phyloP scores from a whole-genome alignment of 495 filamentous ascomycete genomes.

The Aspergillus indologenus region DNA sequence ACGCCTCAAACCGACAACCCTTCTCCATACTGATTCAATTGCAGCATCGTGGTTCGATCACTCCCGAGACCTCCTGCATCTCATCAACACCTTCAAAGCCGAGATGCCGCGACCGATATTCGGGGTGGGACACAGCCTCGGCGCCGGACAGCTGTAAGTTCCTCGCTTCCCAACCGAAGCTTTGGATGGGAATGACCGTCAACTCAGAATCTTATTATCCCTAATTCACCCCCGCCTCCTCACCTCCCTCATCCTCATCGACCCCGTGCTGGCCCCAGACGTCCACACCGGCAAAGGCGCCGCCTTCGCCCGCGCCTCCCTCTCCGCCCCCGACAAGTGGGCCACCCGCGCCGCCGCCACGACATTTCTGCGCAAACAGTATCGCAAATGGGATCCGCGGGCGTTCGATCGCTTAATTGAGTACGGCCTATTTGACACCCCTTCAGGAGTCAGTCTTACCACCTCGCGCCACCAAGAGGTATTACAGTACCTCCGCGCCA shows the following conservation, averaged over 20 bases:
- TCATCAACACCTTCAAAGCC: conserved; percentile 66
- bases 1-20: too few relatives aligned
- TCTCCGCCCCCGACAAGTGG: conserved; percentile 6
- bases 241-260: conserved; percentile 12
- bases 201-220: conserved; percentile 9
- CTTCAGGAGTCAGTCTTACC: too few relatives aligned
- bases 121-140: conserved; percentile 76
- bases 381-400: conserved; percentile 8
- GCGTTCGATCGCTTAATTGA: conserved; percentile 3
- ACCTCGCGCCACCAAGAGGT: conserved; percentile 12
- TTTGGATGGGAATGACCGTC: conserved; percentile 22
- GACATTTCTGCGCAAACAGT: neutral
- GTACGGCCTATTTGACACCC: too few relatives aligned
- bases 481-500: conserved; percentile 3
- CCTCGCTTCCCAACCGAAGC: conserved; percentile 22
- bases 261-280: conserved; percentile 7
- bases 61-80: conserved; percentile 65
- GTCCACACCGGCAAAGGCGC: neutral
- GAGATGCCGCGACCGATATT: conserved; percentile 69
- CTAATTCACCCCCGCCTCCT: conserved; percentile 12
- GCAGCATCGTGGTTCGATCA: conserved; percentile 61
- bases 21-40: conserved; percentile 31
- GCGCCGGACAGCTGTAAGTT: conserved; percentile 52
- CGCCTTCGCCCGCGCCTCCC: neutral
- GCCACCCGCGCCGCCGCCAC: neutral